phyloP scores from a whole-genome alignment of 371 early-diverging fungal genomes.

The Mucor plumbeus region DNA sequence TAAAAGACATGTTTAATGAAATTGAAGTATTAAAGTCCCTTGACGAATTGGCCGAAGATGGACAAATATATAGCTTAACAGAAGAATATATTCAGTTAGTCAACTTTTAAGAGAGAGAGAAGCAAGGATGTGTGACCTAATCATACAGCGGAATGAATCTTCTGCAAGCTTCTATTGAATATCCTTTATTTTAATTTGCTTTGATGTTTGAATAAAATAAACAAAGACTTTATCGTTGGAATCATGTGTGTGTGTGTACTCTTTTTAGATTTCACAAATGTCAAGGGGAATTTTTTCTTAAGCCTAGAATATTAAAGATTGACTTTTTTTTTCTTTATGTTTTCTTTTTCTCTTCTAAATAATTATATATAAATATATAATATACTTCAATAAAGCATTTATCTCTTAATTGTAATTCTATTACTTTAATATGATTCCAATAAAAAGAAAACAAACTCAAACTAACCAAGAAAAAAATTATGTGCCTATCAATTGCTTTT shows the following conservation, averaged over 20 bases:
- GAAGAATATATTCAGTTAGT: conserved; percentile 1
- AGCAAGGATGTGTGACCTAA: background rate
- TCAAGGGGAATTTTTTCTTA: background rate
- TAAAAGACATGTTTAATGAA: background rate
- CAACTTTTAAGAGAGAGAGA: background rate
- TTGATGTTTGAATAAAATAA: background rate
- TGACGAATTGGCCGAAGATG: background rate
- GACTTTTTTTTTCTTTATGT: background rate
- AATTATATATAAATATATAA: too few species aligned
- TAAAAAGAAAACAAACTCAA: background rate
- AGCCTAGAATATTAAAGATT: background rate
- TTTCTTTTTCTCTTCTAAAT: background rate
- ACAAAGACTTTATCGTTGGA: background rate
- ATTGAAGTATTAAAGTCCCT: background rate
- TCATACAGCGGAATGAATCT: background rate
- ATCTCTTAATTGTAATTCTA: too few species aligned
- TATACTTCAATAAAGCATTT: too few species aligned
- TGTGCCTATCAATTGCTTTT: conserved; percentile 13
- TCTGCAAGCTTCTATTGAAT: conserved; percentile 2
- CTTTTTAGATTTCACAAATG: background rate
- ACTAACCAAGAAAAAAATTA: background rate
- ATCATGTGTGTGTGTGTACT: background rate
- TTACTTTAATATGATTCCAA: background rate
- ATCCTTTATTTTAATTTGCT: background rate
- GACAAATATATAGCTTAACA: background rate